These are phyloP conservation scores for Cyberlindnera mississippiensis DNA, from an alignment of 805 yeast species.

Conservation along the genomic window DNA sequence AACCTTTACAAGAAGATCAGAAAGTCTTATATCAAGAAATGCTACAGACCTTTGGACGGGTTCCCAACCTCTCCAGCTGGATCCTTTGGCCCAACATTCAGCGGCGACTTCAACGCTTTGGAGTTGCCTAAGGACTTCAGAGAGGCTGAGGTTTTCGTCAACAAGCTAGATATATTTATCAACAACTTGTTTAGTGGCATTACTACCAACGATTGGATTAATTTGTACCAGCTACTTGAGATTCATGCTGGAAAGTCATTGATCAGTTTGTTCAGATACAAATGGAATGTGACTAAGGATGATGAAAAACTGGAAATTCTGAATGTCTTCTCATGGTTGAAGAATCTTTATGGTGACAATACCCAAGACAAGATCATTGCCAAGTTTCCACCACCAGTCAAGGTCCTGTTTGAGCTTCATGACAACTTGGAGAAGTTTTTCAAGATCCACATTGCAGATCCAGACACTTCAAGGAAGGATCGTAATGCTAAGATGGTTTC, in stretches of 20 bases:
- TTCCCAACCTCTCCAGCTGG: slow-evolving; percentile 14
- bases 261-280: slow-evolving; percentile 52
- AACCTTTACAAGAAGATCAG: slow-evolving; percentile 60
- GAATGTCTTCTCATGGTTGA: slow-evolving; percentile 69
- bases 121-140: slow-evolving; percentile 35
- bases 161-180: slow-evolving; percentile 59
- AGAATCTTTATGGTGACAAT: slow-evolving; percentile 45
- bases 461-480: slow-evolving; percentile 49
- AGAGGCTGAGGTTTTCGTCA: slow-evolving; percentile 58
- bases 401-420: slow-evolving; percentile 63
- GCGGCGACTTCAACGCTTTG: slow-evolving; percentile 5
- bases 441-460: slow-evolving; percentile 59
- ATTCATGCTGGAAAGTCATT: slow-evolving; percentile 55
- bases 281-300: slow-evolving; percentile 33
- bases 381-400: slow-evolving; percentile 66
- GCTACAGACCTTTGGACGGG: slow-evolving; percentile 52
- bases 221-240: slow-evolving; percentile 70
- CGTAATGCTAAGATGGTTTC: slow-evolving; percentile 69
- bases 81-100: slow-evolving; percentile 3
- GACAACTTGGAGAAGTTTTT: slow-evolving; percentile 62
- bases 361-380: slow-evolving; percentile 39
- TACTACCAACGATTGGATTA: slow-evolving; percentile 72
- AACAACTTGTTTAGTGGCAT: slow-evolving; percentile 53
- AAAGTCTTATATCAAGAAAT: slow-evolving; percentile 63
- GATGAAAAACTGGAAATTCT: slow-evolving; percentile 56